Percentiles rank a stretch among this genome's conserved stretches.
These are phyloP conservation scores for Juncus inflexus DNA, from an alignment of 176 grass and related monocot genomes.

Conservation along the genomic window DNA sequence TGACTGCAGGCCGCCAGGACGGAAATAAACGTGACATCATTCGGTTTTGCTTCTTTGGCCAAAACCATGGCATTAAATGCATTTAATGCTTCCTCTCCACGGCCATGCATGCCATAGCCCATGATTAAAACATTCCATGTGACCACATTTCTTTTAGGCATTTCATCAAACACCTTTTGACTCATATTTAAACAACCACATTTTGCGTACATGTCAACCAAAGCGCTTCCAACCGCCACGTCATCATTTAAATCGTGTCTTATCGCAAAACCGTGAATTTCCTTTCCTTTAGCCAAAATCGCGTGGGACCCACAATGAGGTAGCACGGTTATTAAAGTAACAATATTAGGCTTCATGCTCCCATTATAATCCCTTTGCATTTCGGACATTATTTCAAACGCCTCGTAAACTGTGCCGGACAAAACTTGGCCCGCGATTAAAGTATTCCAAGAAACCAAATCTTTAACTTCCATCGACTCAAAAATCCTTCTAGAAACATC, in stretches of 20 bases:
- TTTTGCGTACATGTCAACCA: conserved; percentile 96
- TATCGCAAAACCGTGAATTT: conserved; percentile 72
- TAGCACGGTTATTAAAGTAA: conserved; percentile 83
- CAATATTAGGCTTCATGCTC: conserved; percentile 47
- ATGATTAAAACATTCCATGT: conserved; percentile 99
- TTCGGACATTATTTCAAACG: conserved; percentile 49
- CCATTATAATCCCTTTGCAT: conserved; percentile 40
- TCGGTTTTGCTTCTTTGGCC: conserved; percentile 54
- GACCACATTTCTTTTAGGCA: conserved; percentile 64
- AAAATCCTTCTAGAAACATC: conserved; percentile 61
- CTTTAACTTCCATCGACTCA: conserved; percentile 37
- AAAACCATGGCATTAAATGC: conserved; percentile 65
- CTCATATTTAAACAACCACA: conserved; percentile 51
- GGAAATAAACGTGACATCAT: conserved; percentile 76
- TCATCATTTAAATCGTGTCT: conserved; percentile 48
- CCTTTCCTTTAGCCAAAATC: conserved; percentile 69
- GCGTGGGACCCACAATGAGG: conserved; percentile 64
- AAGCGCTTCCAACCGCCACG: conserved; percentile 67
- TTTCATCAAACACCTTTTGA: conserved; percentile 54
- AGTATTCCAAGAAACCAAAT: conserved; percentile 94
- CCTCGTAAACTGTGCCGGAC: conserved; percentile 43
- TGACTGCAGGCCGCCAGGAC: conserved; percentile 85
- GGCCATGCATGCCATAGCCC: conserved; percentile 92
- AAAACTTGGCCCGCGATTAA: conserved; percentile 61
- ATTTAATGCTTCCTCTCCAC: conserved; percentile 47